Conservation (phyloP, 257 asterid species). For the Rhazya stricta region DNA sequence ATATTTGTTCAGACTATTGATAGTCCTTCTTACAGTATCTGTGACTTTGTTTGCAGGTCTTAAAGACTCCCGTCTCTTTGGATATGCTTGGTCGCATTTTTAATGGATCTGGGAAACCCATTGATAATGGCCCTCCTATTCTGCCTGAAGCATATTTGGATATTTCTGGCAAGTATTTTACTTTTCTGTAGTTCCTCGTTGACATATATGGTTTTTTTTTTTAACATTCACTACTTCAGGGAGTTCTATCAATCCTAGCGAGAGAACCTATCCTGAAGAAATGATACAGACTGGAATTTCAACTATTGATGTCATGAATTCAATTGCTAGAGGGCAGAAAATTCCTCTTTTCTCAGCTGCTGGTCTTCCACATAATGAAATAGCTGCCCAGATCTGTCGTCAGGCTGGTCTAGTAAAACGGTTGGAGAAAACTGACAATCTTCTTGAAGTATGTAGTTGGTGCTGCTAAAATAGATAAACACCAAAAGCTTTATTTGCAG, state of each 20-base stretch:
- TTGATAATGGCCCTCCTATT: conserved; percentile 97
- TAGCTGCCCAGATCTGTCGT: conserved; percentile 98
- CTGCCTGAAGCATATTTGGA: conserved; percentile 98
- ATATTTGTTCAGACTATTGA: background rate
- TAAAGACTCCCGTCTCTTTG: conserved; percentile 50
- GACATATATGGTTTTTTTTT: conserved; percentile 5
- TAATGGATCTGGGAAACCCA: conserved; percentile 70
- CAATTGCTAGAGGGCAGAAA: conserved; percentile 97
- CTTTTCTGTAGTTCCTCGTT: background rate
- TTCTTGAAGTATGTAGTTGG: conserved; percentile 58
- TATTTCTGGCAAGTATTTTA: conserved; percentile 70
- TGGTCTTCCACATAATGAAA: conserved; percentile 99
- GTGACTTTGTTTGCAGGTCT: conserved; percentile 27
- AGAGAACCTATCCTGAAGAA: conserved; percentile 97
- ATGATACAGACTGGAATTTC: conserved; percentile 99
- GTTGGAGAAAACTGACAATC: conserved; percentile 77
- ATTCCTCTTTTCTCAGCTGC: conserved; percentile 98
- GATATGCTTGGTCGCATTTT: conserved; percentile 58
- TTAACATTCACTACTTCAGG: conserved; percentile 41
- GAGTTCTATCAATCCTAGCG: conserved; percentile 98
- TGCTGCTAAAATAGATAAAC: background rate
- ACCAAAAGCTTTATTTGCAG: background rate
- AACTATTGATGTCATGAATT: conserved; percentile 97
- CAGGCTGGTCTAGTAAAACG: conserved; percentile 99
- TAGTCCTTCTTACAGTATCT: background rate